These are phyloP conservation scores for Globisporangium okanoganense DNA, from an alignment of 352 stramenopile genomes.

Conservation along the genomic window DNA sequence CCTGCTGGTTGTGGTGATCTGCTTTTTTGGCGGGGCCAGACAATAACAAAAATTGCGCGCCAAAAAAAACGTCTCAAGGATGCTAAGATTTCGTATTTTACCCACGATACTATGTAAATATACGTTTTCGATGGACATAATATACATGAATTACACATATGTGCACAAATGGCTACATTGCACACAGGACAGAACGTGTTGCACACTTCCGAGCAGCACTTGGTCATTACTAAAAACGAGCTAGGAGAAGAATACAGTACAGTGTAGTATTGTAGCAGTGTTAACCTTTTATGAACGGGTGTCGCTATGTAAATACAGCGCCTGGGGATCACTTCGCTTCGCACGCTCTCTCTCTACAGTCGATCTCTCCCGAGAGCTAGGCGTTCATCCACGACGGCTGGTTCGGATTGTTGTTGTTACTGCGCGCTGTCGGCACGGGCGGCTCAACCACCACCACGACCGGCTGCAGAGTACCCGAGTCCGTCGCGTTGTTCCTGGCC, in stretches of 20 bases:
- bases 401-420: slow-evolving; percentile 1
- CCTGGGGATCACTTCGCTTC: too few species aligned
- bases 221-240: too few species aligned
- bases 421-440: neutral
- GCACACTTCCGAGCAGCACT: too few species aligned
- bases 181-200: too few species aligned
- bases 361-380: neutral
- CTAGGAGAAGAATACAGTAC: too few species aligned
- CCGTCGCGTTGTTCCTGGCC: neutral
- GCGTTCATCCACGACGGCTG: slow-evolving; percentile 18
- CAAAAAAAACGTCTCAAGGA: neutral
- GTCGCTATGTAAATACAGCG: too few species aligned
- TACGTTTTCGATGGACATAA: too few species aligned
- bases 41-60: neutral
- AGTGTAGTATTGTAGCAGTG: too few species aligned
- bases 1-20: neutral
- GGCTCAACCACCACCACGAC: neutral
- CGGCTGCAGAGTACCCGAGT: neutral
- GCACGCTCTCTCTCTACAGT: neutral
- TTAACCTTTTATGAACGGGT: too few species aligned
- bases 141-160: too few species aligned
- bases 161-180: too few species aligned
- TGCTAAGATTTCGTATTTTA: neutral
- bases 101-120: too few species aligned
- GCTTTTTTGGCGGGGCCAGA: neutral